Percentiles rank a stretch among this genome's conserved stretches.
These are phyloP conservation scores for Tetrahymena borealis DNA, from an alignment of 73 alveolate species.

Conservation along the genomic window DNA sequence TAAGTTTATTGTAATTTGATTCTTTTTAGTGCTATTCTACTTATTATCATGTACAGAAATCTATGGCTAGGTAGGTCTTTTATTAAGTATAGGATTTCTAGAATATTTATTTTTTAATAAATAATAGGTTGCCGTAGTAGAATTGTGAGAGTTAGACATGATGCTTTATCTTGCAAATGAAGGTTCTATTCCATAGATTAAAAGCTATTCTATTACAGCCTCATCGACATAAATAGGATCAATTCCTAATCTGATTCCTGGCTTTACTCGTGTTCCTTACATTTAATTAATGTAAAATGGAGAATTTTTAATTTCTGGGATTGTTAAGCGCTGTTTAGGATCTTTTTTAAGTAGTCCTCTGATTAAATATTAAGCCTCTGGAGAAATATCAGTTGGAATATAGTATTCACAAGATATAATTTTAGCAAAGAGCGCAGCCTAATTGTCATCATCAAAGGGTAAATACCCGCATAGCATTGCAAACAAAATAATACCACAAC, in stretches of 20 bases:
- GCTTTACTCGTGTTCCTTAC: not conserved
- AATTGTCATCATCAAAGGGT: slow-evolving; percentile 76
- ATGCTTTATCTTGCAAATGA: not conserved
- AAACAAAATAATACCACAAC: slow-evolving; percentile 72
- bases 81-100: not conserved
- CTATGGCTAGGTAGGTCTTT: no score
- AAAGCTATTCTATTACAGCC: not conserved
- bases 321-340: slow-evolving; percentile 50
- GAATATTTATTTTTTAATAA: not conserved
- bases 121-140: not conserved
- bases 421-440: slow-evolving; percentile 38
- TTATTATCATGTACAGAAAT: no score
- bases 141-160: not conserved
- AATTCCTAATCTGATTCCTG: not conserved
- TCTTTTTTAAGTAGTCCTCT: slow-evolving; percentile 44
- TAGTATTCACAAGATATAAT: slow-evolving; percentile 18
- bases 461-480: slow-evolving; percentile 70
- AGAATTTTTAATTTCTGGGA: slow-evolving; percentile 41
- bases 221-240: not conserved
- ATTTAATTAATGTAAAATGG: not conserved
- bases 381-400: slow-evolving; percentile 40
- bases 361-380: slow-evolving; percentile 37
- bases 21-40: no score
- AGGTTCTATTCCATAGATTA: not conserved
- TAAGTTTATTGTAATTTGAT: no score